phyloP scores from a whole-genome alignment of 2,329 filamentous ascomycete genomes.

The Colletotrichum sp. region DNA sequence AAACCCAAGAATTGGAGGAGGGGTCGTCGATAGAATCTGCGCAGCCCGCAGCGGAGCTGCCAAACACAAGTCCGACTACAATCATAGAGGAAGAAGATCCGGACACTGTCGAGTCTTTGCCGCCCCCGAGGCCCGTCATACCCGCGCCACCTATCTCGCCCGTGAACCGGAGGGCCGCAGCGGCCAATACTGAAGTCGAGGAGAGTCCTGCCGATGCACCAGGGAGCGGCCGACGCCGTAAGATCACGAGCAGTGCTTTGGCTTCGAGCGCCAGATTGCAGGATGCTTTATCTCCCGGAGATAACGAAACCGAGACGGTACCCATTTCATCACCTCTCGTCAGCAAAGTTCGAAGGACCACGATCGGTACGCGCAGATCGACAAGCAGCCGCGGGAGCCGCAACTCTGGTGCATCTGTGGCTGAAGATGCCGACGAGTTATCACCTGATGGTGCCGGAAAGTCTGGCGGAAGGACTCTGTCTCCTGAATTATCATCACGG shows the following conservation, averaged over 20 bases:
- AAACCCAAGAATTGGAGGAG: constrained; percentile 33
- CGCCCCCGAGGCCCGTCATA: constrained; percentile 8
- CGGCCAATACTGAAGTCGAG: constrained; percentile 46
- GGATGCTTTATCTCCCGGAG: constrained; percentile 37
- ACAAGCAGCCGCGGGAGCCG: constrained; percentile 27
- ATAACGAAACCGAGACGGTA: constrained; percentile 30
- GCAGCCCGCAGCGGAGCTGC: neutral
- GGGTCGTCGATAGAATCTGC: constrained; percentile 32
- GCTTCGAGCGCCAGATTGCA: constrained; percentile 50
- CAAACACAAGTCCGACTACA: constrained; percentile 23
- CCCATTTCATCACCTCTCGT: constrained; percentile 47
- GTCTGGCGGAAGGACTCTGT: neutral
- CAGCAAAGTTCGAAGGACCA: constrained; percentile 43
- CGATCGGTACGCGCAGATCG: constrained; percentile 33
- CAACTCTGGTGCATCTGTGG: constrained; percentile 22
- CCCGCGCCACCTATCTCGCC: constrained; percentile 1
- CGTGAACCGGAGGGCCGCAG: neutral
- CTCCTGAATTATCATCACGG: constrained; percentile 18
- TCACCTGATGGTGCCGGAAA: constrained; percentile 31
- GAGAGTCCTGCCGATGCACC: constrained; percentile 62
- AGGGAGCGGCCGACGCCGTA: constrained; percentile 57
- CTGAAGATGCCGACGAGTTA: constrained; percentile 33
- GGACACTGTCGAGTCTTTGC: constrained; percentile 1
- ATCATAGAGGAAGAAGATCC: neutral
- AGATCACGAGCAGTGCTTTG: constrained; percentile 38